These are phyloP conservation scores for Fusarium bactridioides DNA, from an alignment of 2,329 filamentous ascomycete species.

Conservation along the genomic window DNA sequence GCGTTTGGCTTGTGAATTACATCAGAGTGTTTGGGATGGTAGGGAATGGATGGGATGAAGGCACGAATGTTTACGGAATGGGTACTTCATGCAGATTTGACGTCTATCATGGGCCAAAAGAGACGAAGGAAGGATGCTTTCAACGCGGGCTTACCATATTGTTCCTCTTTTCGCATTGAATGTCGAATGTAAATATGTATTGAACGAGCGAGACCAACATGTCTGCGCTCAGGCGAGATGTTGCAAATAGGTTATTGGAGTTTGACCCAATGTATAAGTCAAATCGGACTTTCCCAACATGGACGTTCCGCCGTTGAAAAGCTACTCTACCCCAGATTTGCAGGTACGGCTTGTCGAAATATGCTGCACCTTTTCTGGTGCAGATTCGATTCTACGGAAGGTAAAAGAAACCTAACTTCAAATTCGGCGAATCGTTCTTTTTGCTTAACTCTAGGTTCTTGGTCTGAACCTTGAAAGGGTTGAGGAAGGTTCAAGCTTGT, in stretches of 20 bases:
- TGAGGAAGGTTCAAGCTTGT: slow-evolving; percentile 12
- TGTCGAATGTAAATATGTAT: neutral
- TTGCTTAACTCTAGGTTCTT: neutral
- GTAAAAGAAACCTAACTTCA: slow-evolving; percentile 17
- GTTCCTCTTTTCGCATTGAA: neutral
- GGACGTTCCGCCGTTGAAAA: slow-evolving; percentile 11
- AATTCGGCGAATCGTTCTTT: neutral
- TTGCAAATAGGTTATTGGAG: neutral
- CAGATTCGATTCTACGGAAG: slow-evolving; percentile 15
- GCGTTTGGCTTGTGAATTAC: slow-evolving; percentile 29
- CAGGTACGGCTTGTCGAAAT: neutral
- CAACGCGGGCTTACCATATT: slow-evolving; percentile 13
- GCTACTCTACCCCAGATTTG: slow-evolving; percentile 8
- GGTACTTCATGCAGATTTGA: slow-evolving; percentile 38
- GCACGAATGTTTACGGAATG: slow-evolving; percentile 40
- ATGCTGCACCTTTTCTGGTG: neutral
- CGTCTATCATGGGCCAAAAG: slow-evolving; percentile 40
- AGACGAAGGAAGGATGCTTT: slow-evolving; percentile 40
- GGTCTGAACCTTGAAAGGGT: slow-evolving; percentile 12
- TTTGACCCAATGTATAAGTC: neutral
- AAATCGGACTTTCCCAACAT: slow-evolving; percentile 23
- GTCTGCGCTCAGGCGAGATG: neutral
- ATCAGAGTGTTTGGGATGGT: slow-evolving; percentile 30
- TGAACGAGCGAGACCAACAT: neutral
- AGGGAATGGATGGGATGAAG: slow-evolving; percentile 36